A percentile compares a stretch with the other conserved stretches of the same genome.
phyloP scores from a whole-genome alignment of 345 rosid species.

The Jatropha curcas region DNA sequence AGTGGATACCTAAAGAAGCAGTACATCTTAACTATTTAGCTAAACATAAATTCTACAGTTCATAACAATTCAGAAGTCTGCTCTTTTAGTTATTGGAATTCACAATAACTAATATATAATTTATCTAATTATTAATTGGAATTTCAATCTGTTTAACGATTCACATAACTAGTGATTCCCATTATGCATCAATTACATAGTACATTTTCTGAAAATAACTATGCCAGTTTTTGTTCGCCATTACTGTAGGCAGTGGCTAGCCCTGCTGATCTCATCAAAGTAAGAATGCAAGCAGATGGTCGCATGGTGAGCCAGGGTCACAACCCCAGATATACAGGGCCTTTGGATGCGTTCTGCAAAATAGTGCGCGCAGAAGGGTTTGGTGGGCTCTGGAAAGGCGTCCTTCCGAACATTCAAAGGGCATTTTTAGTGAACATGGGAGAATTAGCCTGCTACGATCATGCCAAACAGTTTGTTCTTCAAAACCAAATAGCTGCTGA shows the following conservation, averaged over 20 bases:
- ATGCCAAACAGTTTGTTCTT: constrained; percentile 71
- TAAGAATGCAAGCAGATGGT: constrained; percentile 92
- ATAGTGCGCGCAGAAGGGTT: constrained; percentile 59
- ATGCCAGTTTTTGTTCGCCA: constrained; percentile 13
- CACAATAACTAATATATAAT: too few relatives aligned
- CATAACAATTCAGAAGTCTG: too few relatives aligned
- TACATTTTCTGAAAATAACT: constrained; percentile 3
- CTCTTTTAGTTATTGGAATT: too few relatives aligned
- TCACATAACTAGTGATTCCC: not conserved
- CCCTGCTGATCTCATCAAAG: constrained; percentile 89
- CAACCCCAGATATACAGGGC: constrained; percentile 64
- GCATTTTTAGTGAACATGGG: constrained; percentile 94
- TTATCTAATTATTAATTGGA: too few relatives aligned
- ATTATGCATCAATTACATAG: not conserved
- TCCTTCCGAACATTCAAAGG: constrained; percentile 78
- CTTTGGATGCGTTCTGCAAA: constrained; percentile 58
- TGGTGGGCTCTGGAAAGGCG: constrained; percentile 80
- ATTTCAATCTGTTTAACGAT: too few relatives aligned
- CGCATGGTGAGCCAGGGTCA: constrained; percentile 53
- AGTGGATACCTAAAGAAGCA: too few relatives aligned
- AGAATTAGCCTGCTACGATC: constrained; percentile 88
- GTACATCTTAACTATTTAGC: too few relatives aligned
- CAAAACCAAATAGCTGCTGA: constrained; percentile 50
- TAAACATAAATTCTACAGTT: too few relatives aligned
- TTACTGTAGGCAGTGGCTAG: constrained; percentile 86